Evolutionary conservation across 768 basidiomycete genomes (phyloP), one percentile per base, ranked within the genome.

Genomic region (Mycena latifolia): DNA sequence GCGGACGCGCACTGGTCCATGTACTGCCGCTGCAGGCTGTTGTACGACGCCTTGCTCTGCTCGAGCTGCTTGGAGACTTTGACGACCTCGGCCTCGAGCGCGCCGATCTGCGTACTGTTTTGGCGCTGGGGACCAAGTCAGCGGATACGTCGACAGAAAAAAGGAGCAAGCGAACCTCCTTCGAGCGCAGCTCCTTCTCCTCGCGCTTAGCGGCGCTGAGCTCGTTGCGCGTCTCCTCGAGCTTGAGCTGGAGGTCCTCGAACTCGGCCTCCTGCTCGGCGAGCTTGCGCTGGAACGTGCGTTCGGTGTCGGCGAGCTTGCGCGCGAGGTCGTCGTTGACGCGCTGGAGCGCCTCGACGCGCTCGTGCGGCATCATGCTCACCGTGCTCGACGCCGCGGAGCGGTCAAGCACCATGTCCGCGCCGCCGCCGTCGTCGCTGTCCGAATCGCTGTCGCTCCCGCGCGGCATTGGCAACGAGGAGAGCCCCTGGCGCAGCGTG

Each of bases 111-210:
- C 0, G 82, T 82, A 63, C 83, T 82, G 73, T 87, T 90, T 72
- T 87, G 82, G 39, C 89, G 86, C 90, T 93, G 73, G 9, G 64
- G 71, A 62, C 37, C n/a, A n/a, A n/a, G n/a, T n/a, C n/a, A n/a
- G n/a, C n/a, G n/a, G n/a, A 70, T 27, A 14, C 33, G 14, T 61
- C 6, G 66, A 65, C 39, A 41, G 31, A 62, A 18, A 48, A 65
- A 17, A 9, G 5, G 14, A 61, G 39, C 61, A 45, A 24, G 70
- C 79, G 70, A 63, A 94, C 94, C 83, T 98, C 96, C 77, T 96
- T 96, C 15, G 86, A 82, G 48, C 93, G 84, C 69, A 97, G 77
- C 72, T 98, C 96, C 79, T 98, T 98, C 78, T 98, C 96, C 72
- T 98, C 95, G 43, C 93, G 86, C 76, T 94, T 93, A 6, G 92